A percentile compares a stretch with the other conserved stretches of the same genome.
Conservation (phyloP, 2,329 filamentous ascomycete species). For the Cladophialophora carrionii region DNA sequence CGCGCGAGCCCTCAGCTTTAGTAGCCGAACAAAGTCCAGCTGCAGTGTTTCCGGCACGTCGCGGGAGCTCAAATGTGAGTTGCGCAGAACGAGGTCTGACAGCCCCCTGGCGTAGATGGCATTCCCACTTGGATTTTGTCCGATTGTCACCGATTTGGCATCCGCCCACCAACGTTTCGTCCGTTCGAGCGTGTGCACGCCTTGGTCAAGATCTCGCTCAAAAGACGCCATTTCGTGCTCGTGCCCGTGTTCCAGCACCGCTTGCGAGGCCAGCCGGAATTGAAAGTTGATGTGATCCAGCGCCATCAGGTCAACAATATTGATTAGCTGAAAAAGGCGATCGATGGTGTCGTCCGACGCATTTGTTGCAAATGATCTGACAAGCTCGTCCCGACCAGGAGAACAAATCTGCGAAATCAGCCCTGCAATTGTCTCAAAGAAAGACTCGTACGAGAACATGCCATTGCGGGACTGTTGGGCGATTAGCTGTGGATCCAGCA, state of each 20-base stretch:
- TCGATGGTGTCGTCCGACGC: conserved; percentile 60
- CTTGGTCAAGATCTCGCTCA: conserved; percentile 57
- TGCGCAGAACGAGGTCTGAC: conserved; percentile 59
- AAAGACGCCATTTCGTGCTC: conserved; percentile 66
- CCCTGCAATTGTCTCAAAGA: conserved; percentile 66
- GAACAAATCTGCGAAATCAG: conserved; percentile 68
- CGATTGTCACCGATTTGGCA: conserved; percentile 23
- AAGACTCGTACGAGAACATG: conserved; percentile 64
- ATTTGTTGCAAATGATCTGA: conserved; percentile 60
- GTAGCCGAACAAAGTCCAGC: conserved; percentile 59
- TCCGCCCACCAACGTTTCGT: conserved; percentile 50
- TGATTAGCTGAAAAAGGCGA: conserved; percentile 64
- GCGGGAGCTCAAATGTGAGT: conserved; percentile 55
- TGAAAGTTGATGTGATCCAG: conserved; percentile 69
- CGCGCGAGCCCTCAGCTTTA: conserved; percentile 56
- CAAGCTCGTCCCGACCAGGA: conserved; percentile 63
- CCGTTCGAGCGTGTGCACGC: conserved; percentile 56
- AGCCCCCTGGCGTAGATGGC: conserved; percentile 63
- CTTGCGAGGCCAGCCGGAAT: conserved; percentile 62
- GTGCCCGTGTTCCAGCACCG: conserved; percentile 63
- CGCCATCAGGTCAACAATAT: conserved; percentile 64
- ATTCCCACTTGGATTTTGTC: conserved; percentile 24
- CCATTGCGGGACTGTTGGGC: conserved; percentile 62
- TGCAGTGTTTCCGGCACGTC: conserved; percentile 64
- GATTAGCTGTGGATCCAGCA: conserved; percentile 62